Percentiles rank a stretch among this genome's conserved stretches.
phyloP scores from a whole-genome alignment of 306 rosid species.

The Betula pendula region DNA sequence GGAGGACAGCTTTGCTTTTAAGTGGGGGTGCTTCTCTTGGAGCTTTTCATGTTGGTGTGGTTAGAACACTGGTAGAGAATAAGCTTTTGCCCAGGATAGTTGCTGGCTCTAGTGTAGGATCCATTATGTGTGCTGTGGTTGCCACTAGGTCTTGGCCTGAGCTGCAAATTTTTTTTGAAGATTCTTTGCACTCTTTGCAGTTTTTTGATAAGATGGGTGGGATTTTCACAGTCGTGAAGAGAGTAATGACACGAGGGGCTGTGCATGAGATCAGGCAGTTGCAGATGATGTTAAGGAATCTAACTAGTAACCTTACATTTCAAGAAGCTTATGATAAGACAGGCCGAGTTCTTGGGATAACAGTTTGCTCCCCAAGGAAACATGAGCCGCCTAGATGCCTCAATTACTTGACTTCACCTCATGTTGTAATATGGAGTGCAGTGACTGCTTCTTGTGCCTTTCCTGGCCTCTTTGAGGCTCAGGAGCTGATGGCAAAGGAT shows the following conservation, averaged over 20 bases:
- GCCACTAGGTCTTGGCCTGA: slow-evolving; percentile 98
- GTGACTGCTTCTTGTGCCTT: slow-evolving; percentile 98
- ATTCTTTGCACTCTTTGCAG: slow-evolving; percentile 83
- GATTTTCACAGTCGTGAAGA: slow-evolving; percentile 80
- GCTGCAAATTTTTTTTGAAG: slow-evolving; percentile 88
- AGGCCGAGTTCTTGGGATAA: slow-evolving; percentile 91
- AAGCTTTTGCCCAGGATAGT: slow-evolving; percentile 89
- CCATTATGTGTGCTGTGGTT: slow-evolving; percentile 89
- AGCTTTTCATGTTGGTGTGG: slow-evolving; percentile 85
- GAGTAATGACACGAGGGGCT: slow-evolving; percentile 81
- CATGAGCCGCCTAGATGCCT: slow-evolving; percentile 99
- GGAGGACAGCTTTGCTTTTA: slow-evolving; percentile 89
- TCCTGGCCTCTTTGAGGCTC: slow-evolving; percentile 99
- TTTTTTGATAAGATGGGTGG: slow-evolving; percentile 94
- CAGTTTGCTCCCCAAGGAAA: slow-evolving; percentile 97
- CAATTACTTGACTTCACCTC: slow-evolving; percentile 97
- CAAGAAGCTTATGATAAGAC: slow-evolving; percentile 99
- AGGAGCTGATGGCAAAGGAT: slow-evolving; percentile 97
- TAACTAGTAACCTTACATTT: slow-evolving; percentile 91
- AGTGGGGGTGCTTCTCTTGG: slow-evolving; percentile 99
- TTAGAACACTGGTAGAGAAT: slow-evolving; percentile 81
- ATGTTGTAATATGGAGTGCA: slow-evolving; percentile 98
- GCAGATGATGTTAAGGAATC: slow-evolving; percentile 86
- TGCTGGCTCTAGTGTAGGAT: slow-evolving; percentile 98
- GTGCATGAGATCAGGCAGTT: slow-evolving; percentile 91